Evolutionary conservation across 257 asterid species (phyloP), one percentile per base, ranked within the genome.

Genomic region (Agastache rugosa): DNA sequence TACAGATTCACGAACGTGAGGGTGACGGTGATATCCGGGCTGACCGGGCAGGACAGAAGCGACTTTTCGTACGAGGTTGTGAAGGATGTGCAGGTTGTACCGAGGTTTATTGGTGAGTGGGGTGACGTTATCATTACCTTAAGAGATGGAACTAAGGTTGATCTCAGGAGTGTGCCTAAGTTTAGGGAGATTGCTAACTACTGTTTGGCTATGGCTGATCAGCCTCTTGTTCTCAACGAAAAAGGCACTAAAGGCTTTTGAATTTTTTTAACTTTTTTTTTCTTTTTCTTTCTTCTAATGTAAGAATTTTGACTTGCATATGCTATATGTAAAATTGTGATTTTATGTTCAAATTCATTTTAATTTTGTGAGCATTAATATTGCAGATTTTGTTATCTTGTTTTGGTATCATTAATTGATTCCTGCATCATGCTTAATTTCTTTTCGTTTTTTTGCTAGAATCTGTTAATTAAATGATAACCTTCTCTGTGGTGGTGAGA

Each of bases 61-160:
- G 99, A 95, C 75, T 94, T 94, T 31, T 81, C 93, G 2, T 94
- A 94, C 53, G 81, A 85, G 47, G 98, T 90, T 61, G 80, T 94
- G n/a, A 89, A 76, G 68, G 97, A 94, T 58, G 98, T 92, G 34
- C 96, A 92, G 84, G 98, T 90, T 51, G 99, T 94, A 3, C 99
- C 99, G 0, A 86, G 99, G 82, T 87, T 94, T 74, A 88, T 92
- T 22, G 99, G 99, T 0, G 98, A 92, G 79, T 94, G 99, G 98
- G 98, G 98, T 54, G 98, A 94, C 63, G 83, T 94, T 64, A 81
- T 94, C 81, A 94, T 94, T 16, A 90, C 99, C 11, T 75, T 94
- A 71, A 91, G 71, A 45, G 98, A 94, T 81, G 99, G 98, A 0
- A 89, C 96, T 0, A 89, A 84, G 84, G 96, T 94, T 62, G 99